Conservation (phyloP, 805 yeast species). For the Metschnikowia aberdeeniae region DNA sequence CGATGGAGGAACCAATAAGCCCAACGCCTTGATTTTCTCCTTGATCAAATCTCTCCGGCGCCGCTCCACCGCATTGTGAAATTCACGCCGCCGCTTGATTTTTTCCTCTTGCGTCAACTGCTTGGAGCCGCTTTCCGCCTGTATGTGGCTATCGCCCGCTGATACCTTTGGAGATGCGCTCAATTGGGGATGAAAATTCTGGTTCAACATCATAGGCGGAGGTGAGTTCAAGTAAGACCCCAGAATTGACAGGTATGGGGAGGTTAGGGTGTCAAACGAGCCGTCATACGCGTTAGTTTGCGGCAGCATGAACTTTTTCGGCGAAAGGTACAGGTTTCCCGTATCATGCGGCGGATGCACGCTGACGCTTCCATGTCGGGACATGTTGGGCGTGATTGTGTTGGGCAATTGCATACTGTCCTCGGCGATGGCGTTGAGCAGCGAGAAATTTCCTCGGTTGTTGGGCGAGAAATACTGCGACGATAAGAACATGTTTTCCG, state of each 20-base stretch:
- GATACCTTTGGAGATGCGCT: neutral
- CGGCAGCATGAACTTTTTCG: constrained; percentile 34
- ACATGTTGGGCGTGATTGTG: constrained; percentile 28
- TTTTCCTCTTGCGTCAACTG: constrained; percentile 61
- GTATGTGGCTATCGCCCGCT: constrained; percentile 11
- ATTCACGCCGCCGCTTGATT: constrained; percentile 72
- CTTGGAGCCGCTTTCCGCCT: constrained; percentile 24
- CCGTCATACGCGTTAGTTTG: constrained; percentile 23
- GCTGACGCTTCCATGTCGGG: constrained; percentile 31
- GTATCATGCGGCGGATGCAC: constrained; percentile 20
- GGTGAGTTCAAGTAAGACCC: constrained; percentile 36
- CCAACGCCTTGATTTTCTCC: constrained; percentile 81
- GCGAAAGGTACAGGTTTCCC: constrained; percentile 34
- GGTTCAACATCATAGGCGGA: constrained; percentile 22
- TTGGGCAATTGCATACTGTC: constrained; percentile 18
- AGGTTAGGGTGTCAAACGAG: constrained; percentile 33
- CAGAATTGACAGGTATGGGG: constrained; percentile 31
- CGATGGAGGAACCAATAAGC: constrained; percentile 75
- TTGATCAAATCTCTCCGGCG: constrained; percentile 88
- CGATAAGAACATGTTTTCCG: constrained; percentile 24
- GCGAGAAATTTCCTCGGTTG: constrained; percentile 22
- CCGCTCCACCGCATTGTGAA: constrained; percentile 92
- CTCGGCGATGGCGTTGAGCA: constrained; percentile 34
- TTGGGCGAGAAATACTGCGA: constrained; percentile 43
- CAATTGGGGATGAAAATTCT: constrained; percentile 6